A percentile compares a stretch with the other conserved stretches of the same genome.
phyloP scores from a whole-genome alignment of 1,284 basidiomycete genomes.

The Psilocybe mexicana region DNA sequence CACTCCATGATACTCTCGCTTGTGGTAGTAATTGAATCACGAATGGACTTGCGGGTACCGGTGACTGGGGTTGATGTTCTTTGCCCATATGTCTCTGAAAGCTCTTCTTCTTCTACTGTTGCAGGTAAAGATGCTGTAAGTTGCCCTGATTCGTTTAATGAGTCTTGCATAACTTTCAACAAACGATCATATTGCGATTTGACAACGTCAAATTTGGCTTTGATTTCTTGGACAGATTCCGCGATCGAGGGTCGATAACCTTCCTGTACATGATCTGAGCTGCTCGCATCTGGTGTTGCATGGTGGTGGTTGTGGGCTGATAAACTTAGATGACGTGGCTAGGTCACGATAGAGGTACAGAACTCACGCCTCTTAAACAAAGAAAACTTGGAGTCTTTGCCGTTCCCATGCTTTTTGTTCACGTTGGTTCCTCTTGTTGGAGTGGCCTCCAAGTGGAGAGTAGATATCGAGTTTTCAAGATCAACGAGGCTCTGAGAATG shows the following conservation, averaged over 20 bases:
- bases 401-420: slow-evolving; percentile 47
- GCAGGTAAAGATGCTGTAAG: slow-evolving; percentile 44
- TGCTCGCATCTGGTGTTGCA: neutral
- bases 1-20: slow-evolving; percentile 65
- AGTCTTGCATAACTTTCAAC: slow-evolving; percentile 43
- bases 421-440: slow-evolving; percentile 28
- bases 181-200: slow-evolving; percentile 60
- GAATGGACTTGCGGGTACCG: slow-evolving; percentile 37
- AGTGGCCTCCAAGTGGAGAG: slow-evolving; percentile 15
- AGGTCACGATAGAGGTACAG: neutral
- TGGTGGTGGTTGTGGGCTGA: slow-evolving; percentile 11
- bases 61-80: slow-evolving; percentile 33
- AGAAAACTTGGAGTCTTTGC: slow-evolving; percentile 47
- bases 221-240: slow-evolving; percentile 22
- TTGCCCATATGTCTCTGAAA: slow-evolving; percentile 27
- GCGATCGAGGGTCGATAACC: slow-evolving; percentile 6
- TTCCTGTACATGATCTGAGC: slow-evolving; percentile 8
- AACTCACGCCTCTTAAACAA: slow-evolving; percentile 58
- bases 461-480: slow-evolving; percentile 20
- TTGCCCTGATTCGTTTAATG: slow-evolving; percentile 38
- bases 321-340: neutral
- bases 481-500: slow-evolving; percentile 18
- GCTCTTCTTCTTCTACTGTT: slow-evolving; percentile 48
- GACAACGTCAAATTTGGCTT: slow-evolving; percentile 48
- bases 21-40: slow-evolving; percentile 54